Evolutionary conservation across 2,329 filamentous ascomycete genomes (phyloP).

Genomic region (Neophaeococcomyces mojaviensis): DNA sequence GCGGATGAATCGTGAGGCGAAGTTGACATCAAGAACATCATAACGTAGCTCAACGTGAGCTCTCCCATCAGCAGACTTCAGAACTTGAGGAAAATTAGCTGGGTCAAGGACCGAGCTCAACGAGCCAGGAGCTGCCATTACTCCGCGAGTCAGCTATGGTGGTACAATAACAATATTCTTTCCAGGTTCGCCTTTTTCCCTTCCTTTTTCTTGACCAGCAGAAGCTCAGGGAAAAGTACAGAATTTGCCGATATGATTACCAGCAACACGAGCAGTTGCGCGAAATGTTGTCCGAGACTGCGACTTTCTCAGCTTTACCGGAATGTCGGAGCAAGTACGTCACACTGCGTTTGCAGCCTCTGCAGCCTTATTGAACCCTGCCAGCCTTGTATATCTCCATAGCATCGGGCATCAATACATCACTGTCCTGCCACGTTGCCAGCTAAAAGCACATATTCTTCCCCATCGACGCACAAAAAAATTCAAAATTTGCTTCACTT

Average conservation of each 20-base stretch:
- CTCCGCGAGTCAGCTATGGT: neutral
- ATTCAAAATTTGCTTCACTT: constrained; percentile 6
- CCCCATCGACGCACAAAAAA: constrained; percentile 4
- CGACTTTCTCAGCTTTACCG: no score
- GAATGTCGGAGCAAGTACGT: neutral
- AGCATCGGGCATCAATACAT: neutral
- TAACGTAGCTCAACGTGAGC: constrained; percentile 39
- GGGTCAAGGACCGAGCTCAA: constrained; percentile 29
- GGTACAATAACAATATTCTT: neutral
- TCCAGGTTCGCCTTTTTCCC: no score
- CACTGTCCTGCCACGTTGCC: neutral
- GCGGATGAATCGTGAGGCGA: constrained; percentile 30
- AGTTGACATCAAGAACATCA: constrained; percentile 30
- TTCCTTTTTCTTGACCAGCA: no score
- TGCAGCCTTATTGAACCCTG: neutral
- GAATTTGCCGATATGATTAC: no score
- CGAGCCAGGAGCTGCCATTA: neutral
- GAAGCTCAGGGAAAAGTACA: no score
- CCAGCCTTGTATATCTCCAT: neutral
- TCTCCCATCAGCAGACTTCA: constrained; percentile 26
- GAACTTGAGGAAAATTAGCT: constrained; percentile 33
- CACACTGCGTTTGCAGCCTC: neutral
- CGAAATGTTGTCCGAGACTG: no score
- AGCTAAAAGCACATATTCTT: constrained; percentile 3
- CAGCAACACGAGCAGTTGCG: no score